Evolutionary conservation across 2,329 filamentous ascomycete genomes (phyloP).

Genomic region (Colletotrichum viniferum): DNA sequence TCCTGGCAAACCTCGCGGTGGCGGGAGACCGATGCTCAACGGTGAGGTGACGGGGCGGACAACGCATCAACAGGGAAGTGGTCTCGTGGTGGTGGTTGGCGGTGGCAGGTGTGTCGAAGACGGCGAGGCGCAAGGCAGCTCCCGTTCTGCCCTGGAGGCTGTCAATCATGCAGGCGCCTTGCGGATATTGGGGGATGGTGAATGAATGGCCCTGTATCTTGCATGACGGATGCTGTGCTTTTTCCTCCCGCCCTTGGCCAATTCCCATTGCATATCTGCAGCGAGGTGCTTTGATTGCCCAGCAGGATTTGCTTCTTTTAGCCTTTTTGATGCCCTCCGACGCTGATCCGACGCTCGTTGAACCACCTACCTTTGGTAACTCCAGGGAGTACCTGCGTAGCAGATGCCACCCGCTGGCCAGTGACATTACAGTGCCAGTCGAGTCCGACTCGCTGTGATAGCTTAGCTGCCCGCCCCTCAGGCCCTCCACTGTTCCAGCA

Average conservation of each 20-base stretch:
- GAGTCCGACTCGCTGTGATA: background rate
- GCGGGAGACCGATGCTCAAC: background rate
- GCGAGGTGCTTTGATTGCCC: background rate
- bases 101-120: background rate
- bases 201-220: background rate
- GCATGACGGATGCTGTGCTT: background rate
- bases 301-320: background rate
- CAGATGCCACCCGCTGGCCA: background rate
- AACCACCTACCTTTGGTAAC: background rate
- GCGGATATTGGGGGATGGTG: background rate
- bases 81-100: background rate
- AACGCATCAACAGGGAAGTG: background rate
- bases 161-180: background rate
- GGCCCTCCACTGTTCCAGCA: background rate
- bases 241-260: background rate
- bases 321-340: background rate
- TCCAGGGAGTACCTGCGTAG: background rate
- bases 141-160: background rate
- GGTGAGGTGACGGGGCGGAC: background rate
- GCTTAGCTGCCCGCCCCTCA: background rate
- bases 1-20: background rate
- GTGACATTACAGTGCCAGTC: background rate
- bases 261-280: background rate
- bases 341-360: background rate
- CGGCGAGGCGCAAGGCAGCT: background rate